These are phyloP conservation scores for Coriaria nepalensis DNA, from an alignment of 306 rosid species.

Conservation along the genomic window DNA sequence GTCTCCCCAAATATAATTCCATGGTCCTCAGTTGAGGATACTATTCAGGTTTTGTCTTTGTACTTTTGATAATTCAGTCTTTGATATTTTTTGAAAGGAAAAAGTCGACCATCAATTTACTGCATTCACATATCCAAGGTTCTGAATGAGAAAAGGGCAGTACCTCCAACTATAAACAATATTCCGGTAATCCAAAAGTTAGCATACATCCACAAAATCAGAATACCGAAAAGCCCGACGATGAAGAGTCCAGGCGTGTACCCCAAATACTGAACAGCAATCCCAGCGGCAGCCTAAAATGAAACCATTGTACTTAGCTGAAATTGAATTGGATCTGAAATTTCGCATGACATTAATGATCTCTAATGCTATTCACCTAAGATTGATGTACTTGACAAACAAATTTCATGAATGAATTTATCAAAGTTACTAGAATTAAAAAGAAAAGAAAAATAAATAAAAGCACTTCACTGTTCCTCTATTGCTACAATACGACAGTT, in stretches of 20 bases:
- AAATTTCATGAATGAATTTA: background rate
- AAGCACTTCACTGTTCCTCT: background rate
- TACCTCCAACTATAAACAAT: slow-evolving; percentile 91
- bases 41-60: too few relatives aligned
- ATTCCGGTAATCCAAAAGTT: slow-evolving; percentile 94
- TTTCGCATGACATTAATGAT: background rate
- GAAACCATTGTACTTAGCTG: slow-evolving; percentile 24
- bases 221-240: slow-evolving; percentile 85
- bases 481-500: background rate
- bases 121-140: slow-evolving; percentile 5
- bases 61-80: too few relatives aligned
- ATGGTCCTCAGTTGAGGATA: too few relatives aligned
- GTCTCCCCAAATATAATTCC: background rate
- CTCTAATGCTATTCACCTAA: background rate
- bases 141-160: slow-evolving; percentile 8
- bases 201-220: slow-evolving; percentile 92
- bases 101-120: background rate
- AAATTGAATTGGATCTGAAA: slow-evolving; percentile 16
- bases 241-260: slow-evolving; percentile 92
- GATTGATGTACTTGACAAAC: background rate
- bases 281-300: slow-evolving; percentile 70
- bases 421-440: background rate
- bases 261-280: slow-evolving; percentile 75
- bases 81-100: background rate
- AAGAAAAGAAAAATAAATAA: background rate